Base-by-base conservation (phyloP, 306 rosid species). In the Castanea mollissima region DNA sequence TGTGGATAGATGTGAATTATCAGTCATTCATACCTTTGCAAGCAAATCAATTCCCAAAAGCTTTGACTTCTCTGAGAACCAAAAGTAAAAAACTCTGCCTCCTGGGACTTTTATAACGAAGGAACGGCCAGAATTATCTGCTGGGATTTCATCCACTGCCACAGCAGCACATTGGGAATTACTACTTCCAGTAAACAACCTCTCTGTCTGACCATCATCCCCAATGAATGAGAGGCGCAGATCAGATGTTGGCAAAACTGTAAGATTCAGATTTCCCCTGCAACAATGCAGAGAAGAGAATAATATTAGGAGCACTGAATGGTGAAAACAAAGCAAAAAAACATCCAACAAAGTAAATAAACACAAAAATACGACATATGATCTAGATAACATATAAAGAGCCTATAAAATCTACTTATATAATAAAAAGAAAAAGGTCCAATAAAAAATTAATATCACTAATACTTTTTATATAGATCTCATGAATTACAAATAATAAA, bases 51-150 rank as follows among this genome's bases (percentile, higher is more conserved):
- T 79, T 58, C 99, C 99, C 91, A 96, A 83, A 72, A 96, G 97
- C 85, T 85, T 90, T 12, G 98, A 96, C 80, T 89, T 91, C 86
- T 96, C 99, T 38, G 96, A 87, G 87, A 96, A 91, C 99, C 99
- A 96, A 83, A 91, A 93, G 85, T 89, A 88, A 73, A 84, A 83
- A 20, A 76, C 69, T 72, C 57, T 83, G 63, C 85, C 86, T 83
- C 81, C 89, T 67, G 90, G 83, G 20, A 76, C 49, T 69, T 83
- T 90, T 41, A 93, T 52, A 75, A 86, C 76, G 82, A 96, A 91
- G 75, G 97, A 96, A 51, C 97, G 86, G 54, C 99, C 93, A 72
- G 99, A 91, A 74, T 56, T 62, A 83, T 96, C 99, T 0, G 85
- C 80, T 44, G 84, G 76, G 69, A 96, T 93, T 75, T 90, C 98